Conservation (phyloP, 495 filamentous ascomycete genomes). For the Daldinia vernicosa region DNA sequence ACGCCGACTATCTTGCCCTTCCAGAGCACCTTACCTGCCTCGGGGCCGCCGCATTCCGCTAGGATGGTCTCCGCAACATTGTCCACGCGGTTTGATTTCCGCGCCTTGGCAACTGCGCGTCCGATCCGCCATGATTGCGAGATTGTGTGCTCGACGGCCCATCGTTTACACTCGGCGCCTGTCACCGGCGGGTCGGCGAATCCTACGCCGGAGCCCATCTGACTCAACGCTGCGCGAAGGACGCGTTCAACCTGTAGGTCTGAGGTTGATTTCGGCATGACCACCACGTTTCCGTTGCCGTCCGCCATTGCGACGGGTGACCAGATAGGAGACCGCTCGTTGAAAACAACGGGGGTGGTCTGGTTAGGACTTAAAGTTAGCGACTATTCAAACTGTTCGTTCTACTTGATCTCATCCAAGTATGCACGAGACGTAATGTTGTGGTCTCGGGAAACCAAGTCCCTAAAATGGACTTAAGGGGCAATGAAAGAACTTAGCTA, state of each 20-base stretch:
- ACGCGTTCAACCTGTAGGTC: slow-evolving; percentile 54
- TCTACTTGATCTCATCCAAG: background rate
- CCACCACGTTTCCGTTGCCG: slow-evolving; percentile 59
- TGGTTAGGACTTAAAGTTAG: background rate
- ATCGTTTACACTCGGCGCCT: slow-evolving; percentile 56
- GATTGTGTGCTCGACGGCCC: slow-evolving; percentile 61
- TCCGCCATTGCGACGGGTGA: slow-evolving; percentile 58
- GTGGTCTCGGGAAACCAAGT: background rate
- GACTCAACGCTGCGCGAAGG: slow-evolving; percentile 53
- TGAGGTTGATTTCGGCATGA: slow-evolving; percentile 52
- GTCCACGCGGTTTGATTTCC: slow-evolving; percentile 56
- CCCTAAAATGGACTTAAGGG: background rate
- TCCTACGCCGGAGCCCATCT: slow-evolving; percentile 60
- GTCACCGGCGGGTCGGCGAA: slow-evolving; percentile 56
- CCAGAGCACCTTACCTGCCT: slow-evolving; percentile 63
- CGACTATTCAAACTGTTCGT: background rate
- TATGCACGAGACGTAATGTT: background rate
- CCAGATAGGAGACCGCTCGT: slow-evolving; percentile 57
- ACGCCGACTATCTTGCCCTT: slow-evolving; percentile 70
- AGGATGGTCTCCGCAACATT: slow-evolving; percentile 65
- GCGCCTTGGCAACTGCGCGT: slow-evolving; percentile 61
- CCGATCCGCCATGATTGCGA: slow-evolving; percentile 64
- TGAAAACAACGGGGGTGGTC: slow-evolving; percentile 63
- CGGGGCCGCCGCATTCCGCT: slow-evolving; percentile 62
- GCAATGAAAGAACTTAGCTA: background rate